Conservation (phyloP, 805 yeast genomes). For the Hermanozyma aechmeae region DNA sequence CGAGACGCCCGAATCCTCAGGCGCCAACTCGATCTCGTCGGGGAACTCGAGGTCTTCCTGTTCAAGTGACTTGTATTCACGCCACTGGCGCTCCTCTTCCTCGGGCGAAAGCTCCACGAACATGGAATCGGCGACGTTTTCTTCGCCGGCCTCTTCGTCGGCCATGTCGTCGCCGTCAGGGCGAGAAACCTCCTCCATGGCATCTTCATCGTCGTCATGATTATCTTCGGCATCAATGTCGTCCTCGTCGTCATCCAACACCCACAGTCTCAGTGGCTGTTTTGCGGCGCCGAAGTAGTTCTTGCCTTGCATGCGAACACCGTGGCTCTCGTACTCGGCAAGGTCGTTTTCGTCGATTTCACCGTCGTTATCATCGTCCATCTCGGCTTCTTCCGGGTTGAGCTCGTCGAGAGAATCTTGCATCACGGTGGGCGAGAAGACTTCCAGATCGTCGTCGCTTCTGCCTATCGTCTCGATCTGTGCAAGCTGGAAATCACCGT, state of each 20-base stretch:
- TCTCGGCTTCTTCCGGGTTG: slow-evolving; percentile 44
- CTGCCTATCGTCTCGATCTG: slow-evolving; percentile 45
- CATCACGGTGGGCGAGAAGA: slow-evolving; percentile 21
- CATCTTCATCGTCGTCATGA: slow-evolving; percentile 29
- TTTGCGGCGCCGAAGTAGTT: slow-evolving; percentile 35
- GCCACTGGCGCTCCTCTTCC: slow-evolving; percentile 74
- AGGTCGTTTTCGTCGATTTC: slow-evolving; percentile 13
- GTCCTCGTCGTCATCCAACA: no score
- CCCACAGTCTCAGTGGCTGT: no score
- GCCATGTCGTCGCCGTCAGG: slow-evolving; percentile 35
- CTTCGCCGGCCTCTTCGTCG: slow-evolving; percentile 21
- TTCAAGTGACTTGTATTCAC: slow-evolving; percentile 57
- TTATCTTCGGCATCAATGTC: no score
- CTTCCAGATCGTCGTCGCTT: slow-evolving; percentile 13
- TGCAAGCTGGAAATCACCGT: slow-evolving; percentile 79
- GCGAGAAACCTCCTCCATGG: slow-evolving; percentile 32
- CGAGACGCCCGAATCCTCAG: slow-evolving; percentile 66
- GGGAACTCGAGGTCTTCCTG: slow-evolving; percentile 89
- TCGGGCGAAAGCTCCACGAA: slow-evolving; percentile 70
- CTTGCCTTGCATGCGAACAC: slow-evolving; percentile 51
- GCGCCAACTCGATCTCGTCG: slow-evolving; percentile 84
- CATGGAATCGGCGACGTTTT: slow-evolving; percentile 32
- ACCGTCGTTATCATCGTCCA: slow-evolving; percentile 28
- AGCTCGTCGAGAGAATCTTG: slow-evolving; percentile 55
- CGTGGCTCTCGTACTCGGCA: no score